Percentiles rank a stretch among this genome's conserved stretches.
phyloP scores from a whole-genome alignment of 2,329 filamentous ascomycete genomes.

The Falciphora oryzae region DNA sequence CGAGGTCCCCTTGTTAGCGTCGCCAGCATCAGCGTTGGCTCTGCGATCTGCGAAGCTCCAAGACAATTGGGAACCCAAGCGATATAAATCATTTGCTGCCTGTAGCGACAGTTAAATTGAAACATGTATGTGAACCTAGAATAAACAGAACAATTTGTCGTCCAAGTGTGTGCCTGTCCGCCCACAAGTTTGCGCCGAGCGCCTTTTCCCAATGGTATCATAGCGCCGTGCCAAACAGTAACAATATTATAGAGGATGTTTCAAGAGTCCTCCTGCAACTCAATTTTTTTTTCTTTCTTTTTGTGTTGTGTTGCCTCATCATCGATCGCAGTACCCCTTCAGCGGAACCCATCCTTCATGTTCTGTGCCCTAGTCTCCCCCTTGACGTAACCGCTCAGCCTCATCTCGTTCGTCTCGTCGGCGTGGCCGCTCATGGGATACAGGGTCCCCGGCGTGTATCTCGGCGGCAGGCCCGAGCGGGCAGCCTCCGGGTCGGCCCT shows the following conservation, averaged over 20 bases:
- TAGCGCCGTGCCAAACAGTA: background rate
- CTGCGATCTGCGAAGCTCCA: no score
- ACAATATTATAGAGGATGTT: background rate
- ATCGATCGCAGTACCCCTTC: background rate
- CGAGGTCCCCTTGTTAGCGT: no score
- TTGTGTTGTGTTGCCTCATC: background rate
- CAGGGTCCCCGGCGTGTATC: constrained; percentile 24
- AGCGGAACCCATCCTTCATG: constrained; percentile 23
- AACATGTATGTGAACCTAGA: background rate
- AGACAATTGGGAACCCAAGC: no score
- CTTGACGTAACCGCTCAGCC: constrained; percentile 32
- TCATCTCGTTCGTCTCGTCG: constrained; percentile 29
- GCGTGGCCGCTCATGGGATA: constrained; percentile 28
- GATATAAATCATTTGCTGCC: no score
- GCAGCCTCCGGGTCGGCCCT: background rate
- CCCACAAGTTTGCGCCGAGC: background rate
- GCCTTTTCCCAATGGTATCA: constrained; percentile 1
- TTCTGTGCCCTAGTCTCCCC: constrained; percentile 30
- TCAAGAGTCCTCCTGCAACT: background rate
- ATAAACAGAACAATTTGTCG: background rate
- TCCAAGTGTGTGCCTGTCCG: background rate
- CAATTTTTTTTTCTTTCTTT: background rate
- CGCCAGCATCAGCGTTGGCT: no score
- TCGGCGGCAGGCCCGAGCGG: constrained; percentile 22
- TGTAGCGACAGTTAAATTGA: background rate